These are phyloP conservation scores for Ophiostoma himal-ulmi DNA, from an alignment of 2,329 filamentous ascomycete genomes.

Conservation along the genomic window DNA sequence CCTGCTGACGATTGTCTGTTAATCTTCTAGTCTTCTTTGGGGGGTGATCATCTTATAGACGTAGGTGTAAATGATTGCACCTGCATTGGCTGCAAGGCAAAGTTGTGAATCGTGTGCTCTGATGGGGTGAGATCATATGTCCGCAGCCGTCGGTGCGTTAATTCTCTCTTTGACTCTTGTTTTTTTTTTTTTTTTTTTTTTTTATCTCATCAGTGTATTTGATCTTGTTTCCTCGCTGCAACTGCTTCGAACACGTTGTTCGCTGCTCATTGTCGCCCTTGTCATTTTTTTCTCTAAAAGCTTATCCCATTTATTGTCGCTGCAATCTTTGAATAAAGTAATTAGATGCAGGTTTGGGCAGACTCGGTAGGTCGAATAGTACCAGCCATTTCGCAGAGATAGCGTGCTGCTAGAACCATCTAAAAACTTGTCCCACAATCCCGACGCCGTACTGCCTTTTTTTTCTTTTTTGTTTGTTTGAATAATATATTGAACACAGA, in stretches of 20 bases:
- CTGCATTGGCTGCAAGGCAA: background rate
- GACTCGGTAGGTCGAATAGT: background rate
- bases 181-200: background rate
- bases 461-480: background rate
- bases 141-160: background rate
- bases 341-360: background rate
- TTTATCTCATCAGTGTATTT: no score
- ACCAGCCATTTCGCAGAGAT: background rate
- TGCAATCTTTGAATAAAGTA: background rate
- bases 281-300: no score
- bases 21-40: background rate
- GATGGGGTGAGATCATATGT: background rate
- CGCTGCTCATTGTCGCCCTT: no score
- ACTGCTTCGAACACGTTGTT: background rate
- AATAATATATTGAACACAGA: no score
- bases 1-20: background rate
- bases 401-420: background rate
- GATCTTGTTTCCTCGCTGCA: no score
- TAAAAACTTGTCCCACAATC: background rate
- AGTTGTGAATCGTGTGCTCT: background rate
- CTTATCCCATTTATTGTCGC: background rate
- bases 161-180: background rate
- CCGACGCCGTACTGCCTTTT: background rate
- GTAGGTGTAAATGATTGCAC: background rate
- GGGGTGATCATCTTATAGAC: background rate